Evolutionary conservation across 805 yeast species (phyloP), one percentile per base, ranked within the genome.

Genomic region (Kluyveromyces lactis): DNA sequence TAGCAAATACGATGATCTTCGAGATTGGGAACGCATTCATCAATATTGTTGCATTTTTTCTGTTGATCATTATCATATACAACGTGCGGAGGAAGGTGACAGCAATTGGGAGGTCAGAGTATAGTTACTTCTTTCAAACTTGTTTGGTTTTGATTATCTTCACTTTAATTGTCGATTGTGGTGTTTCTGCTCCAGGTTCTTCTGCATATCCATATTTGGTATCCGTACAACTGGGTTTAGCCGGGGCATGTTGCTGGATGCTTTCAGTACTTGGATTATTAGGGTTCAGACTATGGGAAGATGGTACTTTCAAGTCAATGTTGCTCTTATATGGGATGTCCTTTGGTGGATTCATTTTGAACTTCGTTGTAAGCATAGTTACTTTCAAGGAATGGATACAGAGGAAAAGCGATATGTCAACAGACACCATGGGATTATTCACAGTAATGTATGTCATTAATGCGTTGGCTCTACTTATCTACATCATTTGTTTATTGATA

Each of bases 271-370:
- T 81, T 44, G 96, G 97, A 3, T 55, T 92, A 4, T 62, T 87
- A 15, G 89, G 90, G 15, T 86, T 86, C 59, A 92, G 87, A 59
- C 63, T 89, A 26, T 92, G 95, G 94, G 97, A 89, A 59, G 98
- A 90, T 60, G 97, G 97, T 15, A 81, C 95, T 1, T 54, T 59
- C 13, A 66, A 56, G 42, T 78, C 95, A 1, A 71, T 85, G 68
- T 62, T 75, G 57, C 54, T 68, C 3, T 59, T 83, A 31, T 68
- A 86, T 43, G 36, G 69, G 2, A 48, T 75, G 1, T 68, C 86
- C n/a, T 36, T 68, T 1, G 48, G 64, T 1, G 77, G 85, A 53
- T 87, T 86, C 51, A 65, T 70, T 1, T 59, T 79, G 19, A 76
- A 81, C 42, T 89, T 83, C 53, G 58, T 86, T 19, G 69, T 86